Base-by-base conservation (phyloP, 345 rosid species). In the Arabis hirsuta region DNA sequence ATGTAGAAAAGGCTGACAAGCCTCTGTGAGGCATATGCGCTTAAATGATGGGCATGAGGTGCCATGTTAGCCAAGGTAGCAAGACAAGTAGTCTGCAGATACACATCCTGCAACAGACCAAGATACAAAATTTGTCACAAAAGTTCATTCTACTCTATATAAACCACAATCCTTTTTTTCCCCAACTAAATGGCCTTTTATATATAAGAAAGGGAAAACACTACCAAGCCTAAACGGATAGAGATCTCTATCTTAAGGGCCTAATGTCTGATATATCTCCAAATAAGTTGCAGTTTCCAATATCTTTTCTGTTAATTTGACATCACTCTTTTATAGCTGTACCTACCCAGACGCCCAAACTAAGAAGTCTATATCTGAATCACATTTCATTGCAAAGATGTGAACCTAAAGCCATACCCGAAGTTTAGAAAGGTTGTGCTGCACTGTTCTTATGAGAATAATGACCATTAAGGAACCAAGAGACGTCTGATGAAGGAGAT, bases 11-110 rank as follows among this genome's bases (percentile, higher is more conserved):
- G 97, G 81, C 98, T 95, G 84, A 95, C 91, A 55, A 95, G 84
- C 78, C 97, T 88, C 82, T 95, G 97, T 9, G 97, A 95, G 74
- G 99, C 98, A 83, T 91, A 91, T 71, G 96, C 93, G 84, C 97
- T 95, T 84, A 95, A 81, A 32, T 85, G 97, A 79, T 91, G 90
- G 73, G 86, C 84, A 81, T 95, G 99, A 73, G 99, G 99, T 44
- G 98, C 99, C 96, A 91, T 95, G 86, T 95, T 95, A 71, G 98
- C 99, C 82, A 95, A 81, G 62, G 96, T 90, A 55, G 99, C 99
- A 26, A 95, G 83, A 81, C 99, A 91, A 67, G 94, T 95, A 51
- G 99, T 95, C 76, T 95, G 99, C 36, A 95, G 86, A 84, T 95
- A 95, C 46, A 95, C 96, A 86, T 95, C 99, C 99, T 95, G 91